Percentiles rank a stretch among this genome's conserved stretches.
Evolutionary conservation across 371 early-diverging fungal genomes (phyloP).

Genomic region (Haplosporangium sp.): DNA sequence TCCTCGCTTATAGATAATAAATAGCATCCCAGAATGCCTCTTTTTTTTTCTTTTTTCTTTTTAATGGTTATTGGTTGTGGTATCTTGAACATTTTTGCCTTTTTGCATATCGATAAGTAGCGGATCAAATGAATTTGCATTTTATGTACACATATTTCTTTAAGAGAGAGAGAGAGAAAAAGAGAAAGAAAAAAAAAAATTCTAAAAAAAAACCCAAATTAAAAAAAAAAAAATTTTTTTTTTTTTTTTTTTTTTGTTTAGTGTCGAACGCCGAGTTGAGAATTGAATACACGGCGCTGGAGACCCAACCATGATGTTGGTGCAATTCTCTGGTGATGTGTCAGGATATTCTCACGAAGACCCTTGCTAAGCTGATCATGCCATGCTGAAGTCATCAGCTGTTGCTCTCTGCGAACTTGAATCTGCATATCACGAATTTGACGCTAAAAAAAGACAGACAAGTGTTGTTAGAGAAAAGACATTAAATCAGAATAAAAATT

Average conservation of each 20-base stretch:
- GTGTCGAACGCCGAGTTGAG: conserved; percentile 40
- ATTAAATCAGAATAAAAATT: not conserved
- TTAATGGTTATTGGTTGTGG: not conserved
- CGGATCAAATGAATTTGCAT: not conserved
- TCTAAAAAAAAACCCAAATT: not conserved
- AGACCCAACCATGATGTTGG: conserved; percentile 82
- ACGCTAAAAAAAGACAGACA: conserved; percentile 60
- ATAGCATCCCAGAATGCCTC: too few species aligned
- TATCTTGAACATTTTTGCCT: not conserved
- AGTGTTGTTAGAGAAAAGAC: not conserved
- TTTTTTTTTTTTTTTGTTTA: not conserved
- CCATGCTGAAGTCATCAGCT: conserved; percentile 83
- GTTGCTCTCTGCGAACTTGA: conserved; percentile 76
- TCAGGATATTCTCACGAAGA: conserved; percentile 61
- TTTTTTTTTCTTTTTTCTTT: not conserved
- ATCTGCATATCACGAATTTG: conserved; percentile 69
- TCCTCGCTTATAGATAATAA: conserved; percentile 65
- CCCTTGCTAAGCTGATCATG: conserved; percentile 74
- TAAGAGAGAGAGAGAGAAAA: not conserved
- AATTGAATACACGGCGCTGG: conserved; percentile 60
- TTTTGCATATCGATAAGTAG: not conserved
- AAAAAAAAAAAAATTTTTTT: not conserved
- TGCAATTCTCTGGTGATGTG: conserved; percentile 59
- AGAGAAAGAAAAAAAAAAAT: not conserved
- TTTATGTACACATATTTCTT: conserved; percentile 7